phyloP scores from a whole-genome alignment of 805 yeast genomes.

The Isabelozyma gotoi region DNA sequence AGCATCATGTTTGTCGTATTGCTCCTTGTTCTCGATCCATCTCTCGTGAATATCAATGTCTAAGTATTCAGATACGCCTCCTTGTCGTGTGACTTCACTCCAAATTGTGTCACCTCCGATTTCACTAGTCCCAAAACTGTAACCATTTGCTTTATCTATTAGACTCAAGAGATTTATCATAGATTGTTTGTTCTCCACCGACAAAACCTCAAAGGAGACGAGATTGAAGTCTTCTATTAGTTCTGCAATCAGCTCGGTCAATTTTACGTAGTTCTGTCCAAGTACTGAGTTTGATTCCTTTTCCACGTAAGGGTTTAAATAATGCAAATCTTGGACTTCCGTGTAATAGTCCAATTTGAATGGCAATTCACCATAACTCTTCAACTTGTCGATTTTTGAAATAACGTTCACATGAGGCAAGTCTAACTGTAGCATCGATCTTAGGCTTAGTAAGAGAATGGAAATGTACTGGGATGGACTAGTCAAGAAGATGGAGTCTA shows the following conservation, averaged over 20 bases:
- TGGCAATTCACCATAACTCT: conserved; percentile 77
- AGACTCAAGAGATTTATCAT: conserved; percentile 80
- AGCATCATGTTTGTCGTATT: conserved; percentile 58
- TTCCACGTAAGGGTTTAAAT: conserved; percentile 65
- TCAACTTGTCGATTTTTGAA: conserved; percentile 82
- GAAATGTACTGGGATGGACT: conserved; percentile 90
- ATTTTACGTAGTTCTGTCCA: conserved; percentile 59
- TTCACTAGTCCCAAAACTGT: conserved; percentile 88
- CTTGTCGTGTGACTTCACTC: conserved; percentile 92
- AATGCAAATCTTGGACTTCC: conserved; percentile 81
- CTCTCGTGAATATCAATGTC: conserved; percentile 85
- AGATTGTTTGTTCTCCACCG: conserved; percentile 87
- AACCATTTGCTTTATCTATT: conserved; percentile 92
- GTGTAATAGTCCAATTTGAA: conserved; percentile 84
- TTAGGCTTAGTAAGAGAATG: conserved; percentile 69
- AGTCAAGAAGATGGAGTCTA: conserved; percentile 80
- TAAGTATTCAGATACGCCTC: conserved; percentile 49
- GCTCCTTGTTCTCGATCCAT: conserved; percentile 85
- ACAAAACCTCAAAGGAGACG: conserved; percentile 83
- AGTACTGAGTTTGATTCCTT: conserved; percentile 68
- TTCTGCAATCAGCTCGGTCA: conserved; percentile 79
- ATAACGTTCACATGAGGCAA: conserved; percentile 92
- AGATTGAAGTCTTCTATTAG: conserved; percentile 83
- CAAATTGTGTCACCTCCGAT: conserved; percentile 96
- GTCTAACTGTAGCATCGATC: conserved; percentile 92